These are phyloP conservation scores for Carex littledalei DNA, from an alignment of 176 grass and related monocot genomes.

Conservation along the genomic window DNA sequence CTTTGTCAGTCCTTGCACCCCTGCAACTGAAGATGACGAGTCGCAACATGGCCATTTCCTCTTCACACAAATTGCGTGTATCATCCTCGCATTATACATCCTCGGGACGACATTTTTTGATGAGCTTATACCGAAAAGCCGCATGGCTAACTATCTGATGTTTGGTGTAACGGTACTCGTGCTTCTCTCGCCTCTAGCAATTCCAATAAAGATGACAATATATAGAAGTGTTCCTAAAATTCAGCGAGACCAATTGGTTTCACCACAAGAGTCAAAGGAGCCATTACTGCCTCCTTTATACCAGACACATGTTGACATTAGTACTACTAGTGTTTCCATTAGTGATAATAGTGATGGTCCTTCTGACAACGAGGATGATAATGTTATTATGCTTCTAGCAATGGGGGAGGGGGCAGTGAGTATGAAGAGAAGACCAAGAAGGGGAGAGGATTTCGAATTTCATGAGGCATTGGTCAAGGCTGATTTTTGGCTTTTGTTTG, in stretches of 20 bases:
- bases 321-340: background rate
- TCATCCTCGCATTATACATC: conserved; percentile 48
- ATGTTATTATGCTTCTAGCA: conserved; percentile 40
- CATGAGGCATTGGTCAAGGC: conserved; percentile 53
- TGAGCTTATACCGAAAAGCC: conserved; percentile 6
- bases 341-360: conserved; percentile 2
- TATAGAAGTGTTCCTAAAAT: conserved; percentile 4
- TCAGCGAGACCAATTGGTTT: background rate
- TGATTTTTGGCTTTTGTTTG: conserved; percentile 66
- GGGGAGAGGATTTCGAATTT: conserved; percentile 62
- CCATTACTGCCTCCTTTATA: conserved; percentile 31
- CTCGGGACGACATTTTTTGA: conserved; percentile 38
- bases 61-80: conserved; percentile 42
- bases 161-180: conserved; percentile 39
- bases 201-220: conserved; percentile 64
- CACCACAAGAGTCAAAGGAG: background rate
- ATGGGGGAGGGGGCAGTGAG: conserved; percentile 41
- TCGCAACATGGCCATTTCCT: conserved; percentile 44
- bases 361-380: conserved; percentile 3
- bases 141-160: conserved; percentile 25
- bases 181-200: conserved; percentile 52
- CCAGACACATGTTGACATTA: background rate
- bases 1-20: conserved; percentile 49
- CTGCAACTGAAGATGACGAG: conserved; percentile 32
- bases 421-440: conserved; percentile 34